A percentile compares a stretch with the other conserved stretches of the same genome.
Evolutionary conservation across 2,329 filamentous ascomycete genomes (phyloP).

Genomic region (Zymoseptoria brevis): DNA sequence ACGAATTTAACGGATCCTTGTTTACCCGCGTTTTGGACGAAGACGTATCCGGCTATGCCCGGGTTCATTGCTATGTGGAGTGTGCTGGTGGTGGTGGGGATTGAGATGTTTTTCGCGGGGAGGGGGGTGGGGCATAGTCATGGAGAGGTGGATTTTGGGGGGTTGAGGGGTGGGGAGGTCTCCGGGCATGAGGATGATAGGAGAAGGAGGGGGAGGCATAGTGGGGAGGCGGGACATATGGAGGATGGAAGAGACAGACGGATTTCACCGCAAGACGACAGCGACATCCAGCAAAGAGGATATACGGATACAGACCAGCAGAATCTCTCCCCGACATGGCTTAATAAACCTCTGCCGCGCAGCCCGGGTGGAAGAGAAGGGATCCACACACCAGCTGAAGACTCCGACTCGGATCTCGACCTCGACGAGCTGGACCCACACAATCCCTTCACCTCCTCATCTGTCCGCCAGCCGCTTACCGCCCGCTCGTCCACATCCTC

Average conservation of each 20-base stretch:
- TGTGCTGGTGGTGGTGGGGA: constrained; percentile 70
- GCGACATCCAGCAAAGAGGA: background rate
- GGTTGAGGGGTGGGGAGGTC: constrained; percentile 18
- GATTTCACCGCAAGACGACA: background rate
- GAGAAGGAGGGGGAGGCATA: background rate
- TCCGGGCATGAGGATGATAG: background rate
- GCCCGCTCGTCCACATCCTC: constrained; percentile 12
- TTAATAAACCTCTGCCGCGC: constrained; percentile 28
- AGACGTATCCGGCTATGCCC: constrained; percentile 70
- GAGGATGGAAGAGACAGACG: background rate
- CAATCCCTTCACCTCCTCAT: constrained; percentile 9
- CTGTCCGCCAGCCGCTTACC: constrained; percentile 17
- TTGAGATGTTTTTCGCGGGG: constrained; percentile 85
- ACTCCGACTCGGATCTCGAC: constrained; percentile 28
- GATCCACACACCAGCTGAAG: constrained; percentile 14
- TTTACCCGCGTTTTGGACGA: constrained; percentile 70
- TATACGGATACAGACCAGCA: background rate
- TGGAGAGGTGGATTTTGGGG: constrained; percentile 33
- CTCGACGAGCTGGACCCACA: constrained; percentile 19
- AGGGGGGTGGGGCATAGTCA: constrained; percentile 55
- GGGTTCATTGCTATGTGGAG: constrained; percentile 76
- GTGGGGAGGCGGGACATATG: background rate
- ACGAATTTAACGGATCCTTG: constrained; percentile 54
- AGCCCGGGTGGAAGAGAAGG: constrained; percentile 7
- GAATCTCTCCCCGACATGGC: background rate